phyloP scores from a whole-genome alignment of 805 yeast species.

The Ogataea pignaliae region DNA sequence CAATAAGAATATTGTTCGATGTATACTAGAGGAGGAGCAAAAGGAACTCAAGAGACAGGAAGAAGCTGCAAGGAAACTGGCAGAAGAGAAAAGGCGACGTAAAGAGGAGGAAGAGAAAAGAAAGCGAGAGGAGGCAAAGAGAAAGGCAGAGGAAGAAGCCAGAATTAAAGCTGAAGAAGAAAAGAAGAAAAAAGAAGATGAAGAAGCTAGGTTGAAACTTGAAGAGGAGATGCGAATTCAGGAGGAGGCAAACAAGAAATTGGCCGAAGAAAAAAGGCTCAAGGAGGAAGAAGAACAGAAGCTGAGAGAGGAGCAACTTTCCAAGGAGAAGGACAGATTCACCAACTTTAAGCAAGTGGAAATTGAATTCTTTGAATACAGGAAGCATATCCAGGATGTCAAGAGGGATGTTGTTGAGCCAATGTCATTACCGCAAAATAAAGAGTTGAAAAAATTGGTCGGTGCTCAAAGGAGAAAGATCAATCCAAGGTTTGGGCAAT shows the following conservation, averaged over 20 bases:
- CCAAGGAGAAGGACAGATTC: slow-evolving; percentile 19
- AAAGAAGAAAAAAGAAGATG: slow-evolving; percentile 6
- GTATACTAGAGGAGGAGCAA: slow-evolving; percentile 15
- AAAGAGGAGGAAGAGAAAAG: slow-evolving; percentile 22
- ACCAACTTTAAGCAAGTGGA: slow-evolving; percentile 37
- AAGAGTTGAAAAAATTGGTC: slow-evolving; percentile 45
- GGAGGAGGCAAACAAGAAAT: slow-evolving; percentile 14
- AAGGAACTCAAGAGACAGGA: slow-evolving; percentile 9
- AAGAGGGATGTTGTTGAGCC: slow-evolving; percentile 55
- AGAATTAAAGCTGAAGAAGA: slow-evolving; percentile 15
- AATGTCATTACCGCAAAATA: slow-evolving; percentile 36
- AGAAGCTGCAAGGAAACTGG: slow-evolving; percentile 15
- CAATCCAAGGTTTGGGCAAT: slow-evolving; percentile 88
- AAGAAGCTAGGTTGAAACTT: slow-evolving; percentile 8
- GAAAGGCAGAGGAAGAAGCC: slow-evolving; percentile 21
- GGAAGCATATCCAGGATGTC: slow-evolving; percentile 49
- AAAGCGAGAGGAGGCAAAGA: slow-evolving; percentile 16
- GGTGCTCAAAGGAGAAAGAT: slow-evolving; percentile 67
- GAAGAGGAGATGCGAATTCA: slow-evolving; percentile 18
- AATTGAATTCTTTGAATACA: slow-evolving; percentile 42
- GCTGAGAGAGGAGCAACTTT: slow-evolving; percentile 15
- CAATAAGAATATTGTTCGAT: too few relatives aligned
- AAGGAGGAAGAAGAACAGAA: slow-evolving; percentile 22
- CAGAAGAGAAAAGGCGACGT: slow-evolving; percentile 14
- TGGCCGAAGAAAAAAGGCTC: slow-evolving; percentile 19